phyloP scores from a whole-genome alignment of 768 basidiomycete genomes.

The Boletus barrowsii region DNA sequence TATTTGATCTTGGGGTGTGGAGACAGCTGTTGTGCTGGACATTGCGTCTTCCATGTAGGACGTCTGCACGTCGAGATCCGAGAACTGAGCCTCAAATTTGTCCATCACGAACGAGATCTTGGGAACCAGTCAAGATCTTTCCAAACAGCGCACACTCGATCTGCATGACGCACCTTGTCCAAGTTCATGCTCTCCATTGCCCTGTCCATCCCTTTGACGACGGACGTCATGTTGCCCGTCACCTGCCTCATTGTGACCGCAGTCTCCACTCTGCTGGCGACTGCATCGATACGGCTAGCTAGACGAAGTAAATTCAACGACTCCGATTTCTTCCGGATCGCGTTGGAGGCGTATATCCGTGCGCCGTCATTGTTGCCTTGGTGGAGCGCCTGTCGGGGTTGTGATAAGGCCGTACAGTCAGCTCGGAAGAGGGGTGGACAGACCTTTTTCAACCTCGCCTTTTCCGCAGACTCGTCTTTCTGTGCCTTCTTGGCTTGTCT shows the following conservation, averaged over 20 bases:
- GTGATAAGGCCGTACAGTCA: neutral
- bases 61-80: slow-evolving; percentile 96
- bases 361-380: slow-evolving; percentile 98
- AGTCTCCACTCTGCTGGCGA: slow-evolving; percentile 94
- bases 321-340: slow-evolving; percentile 98
- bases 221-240: slow-evolving; percentile 94
- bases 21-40: slow-evolving; percentile 86
- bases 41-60: slow-evolving; percentile 98
- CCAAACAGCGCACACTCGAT: neutral
- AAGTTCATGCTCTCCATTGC: slow-evolving; percentile 99
- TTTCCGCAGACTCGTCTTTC: slow-evolving; percentile 91
- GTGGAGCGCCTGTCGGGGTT: slow-evolving; percentile 70
- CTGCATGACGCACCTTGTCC: slow-evolving; percentile 65
- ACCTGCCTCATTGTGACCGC: slow-evolving; percentile 98
- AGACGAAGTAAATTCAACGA: slow-evolving; percentile 86
- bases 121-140: neutral
- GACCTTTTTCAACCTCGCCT: slow-evolving; percentile 90
- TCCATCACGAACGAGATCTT: slow-evolving; percentile 99
- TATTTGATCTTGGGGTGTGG: slow-evolving; percentile 96
- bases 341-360: slow-evolving; percentile 96
- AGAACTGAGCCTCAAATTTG: slow-evolving; percentile 95
- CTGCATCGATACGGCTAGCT: slow-evolving; percentile 92
- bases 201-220: slow-evolving; percentile 97
- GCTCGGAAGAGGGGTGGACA: slow-evolving; percentile 3
- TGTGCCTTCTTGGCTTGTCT: slow-evolving; percentile 97